Base-by-base conservation (phyloP, 1,284 basidiomycete species). In the Ustanciosporium gigantosporum region DNA sequence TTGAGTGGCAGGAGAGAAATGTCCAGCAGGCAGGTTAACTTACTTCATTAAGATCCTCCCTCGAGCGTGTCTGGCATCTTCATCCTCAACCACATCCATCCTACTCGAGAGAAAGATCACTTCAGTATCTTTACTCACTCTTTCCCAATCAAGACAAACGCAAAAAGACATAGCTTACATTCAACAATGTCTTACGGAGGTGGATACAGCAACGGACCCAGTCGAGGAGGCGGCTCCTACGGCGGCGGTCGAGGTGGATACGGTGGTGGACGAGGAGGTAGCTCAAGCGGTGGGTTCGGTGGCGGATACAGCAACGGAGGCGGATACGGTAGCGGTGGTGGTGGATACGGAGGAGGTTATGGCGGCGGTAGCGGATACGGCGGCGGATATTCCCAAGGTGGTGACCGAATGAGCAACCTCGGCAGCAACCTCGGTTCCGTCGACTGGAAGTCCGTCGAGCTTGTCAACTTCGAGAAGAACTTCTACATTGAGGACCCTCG, bases 401-500 rank as follows among this genome's bases (percentile, higher is more conserved):
- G 87, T 50, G 90, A 92, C 82, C 86, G 84, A 70, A 92, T 93
- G 89, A 81, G 83, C 68, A 84, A 83, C 78, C 85, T 98, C 38
- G 94, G 95, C 36, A 86, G 87, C 45, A 85, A 88, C 43, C 84
- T 98, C 41, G 86, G 86, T 62, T 83, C 83, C 55, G 87, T 95
- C 64, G 90, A 97, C 82, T 98, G 94, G 94, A 73, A 78, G 65
- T 73, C 80, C 40, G 80, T 81, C 36, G 85, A 87, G 59, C 82
- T 96, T 50, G 83, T 87, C 75, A 87, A 84, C 29, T 79, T 79
- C 60, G 79, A 80, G 64, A 93, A 93, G 82, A 96, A 96, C 84
- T 99, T 99, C 77, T 99, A 99, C 80, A 82, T 87, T 51, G 92
- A 99, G 80, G 91, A 98, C 80, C 87, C 88, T 73, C 84, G 86